These are phyloP conservation scores for Crassisporium funariophilum DNA, from an alignment of 768 basidiomycete species.

Conservation along the genomic window DNA sequence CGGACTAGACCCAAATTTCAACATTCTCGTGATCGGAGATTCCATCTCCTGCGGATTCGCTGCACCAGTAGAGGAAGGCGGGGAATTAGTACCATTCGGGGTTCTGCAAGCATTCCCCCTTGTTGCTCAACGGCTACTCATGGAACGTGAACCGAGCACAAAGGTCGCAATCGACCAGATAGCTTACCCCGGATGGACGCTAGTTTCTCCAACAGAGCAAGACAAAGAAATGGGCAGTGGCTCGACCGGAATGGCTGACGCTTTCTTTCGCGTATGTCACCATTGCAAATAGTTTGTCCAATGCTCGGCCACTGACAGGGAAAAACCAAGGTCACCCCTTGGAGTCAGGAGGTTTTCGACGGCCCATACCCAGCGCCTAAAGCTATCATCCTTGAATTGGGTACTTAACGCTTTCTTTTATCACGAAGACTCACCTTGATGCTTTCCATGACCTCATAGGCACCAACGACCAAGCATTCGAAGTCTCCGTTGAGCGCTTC, in stretches of 20 bases:
- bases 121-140: constrained; percentile 3
- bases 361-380: not conserved
- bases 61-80: constrained; percentile 7
- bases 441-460: not conserved
- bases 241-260: constrained; percentile 4
- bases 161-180: not conserved
- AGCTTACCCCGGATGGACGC: constrained; percentile 3
- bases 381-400: constrained; percentile 11
- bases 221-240: constrained; percentile 4
- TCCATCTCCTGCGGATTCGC: constrained; percentile 11
- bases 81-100: constrained; percentile 11
- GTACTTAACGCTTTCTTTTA: not conserved
- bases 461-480: constrained; percentile 13
- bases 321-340: not conserved
- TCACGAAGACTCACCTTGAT: not conserved
- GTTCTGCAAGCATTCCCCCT: constrained; percentile 8
- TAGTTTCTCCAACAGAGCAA: constrained; percentile 3
- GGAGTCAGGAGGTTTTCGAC: not conserved
- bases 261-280: constrained; percentile 1
- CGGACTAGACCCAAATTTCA: not conserved
- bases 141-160: no score
- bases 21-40: constrained; percentile 9
- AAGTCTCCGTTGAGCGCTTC: constrained; percentile 8
- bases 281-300: not conserved
- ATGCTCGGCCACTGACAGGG: no score